Percentiles rank a stretch among this genome's conserved stretches.
These are phyloP conservation scores for Colletotrichum sp. DNA, from an alignment of 2,329 filamentous ascomycete genomes.

Conservation along the genomic window DNA sequence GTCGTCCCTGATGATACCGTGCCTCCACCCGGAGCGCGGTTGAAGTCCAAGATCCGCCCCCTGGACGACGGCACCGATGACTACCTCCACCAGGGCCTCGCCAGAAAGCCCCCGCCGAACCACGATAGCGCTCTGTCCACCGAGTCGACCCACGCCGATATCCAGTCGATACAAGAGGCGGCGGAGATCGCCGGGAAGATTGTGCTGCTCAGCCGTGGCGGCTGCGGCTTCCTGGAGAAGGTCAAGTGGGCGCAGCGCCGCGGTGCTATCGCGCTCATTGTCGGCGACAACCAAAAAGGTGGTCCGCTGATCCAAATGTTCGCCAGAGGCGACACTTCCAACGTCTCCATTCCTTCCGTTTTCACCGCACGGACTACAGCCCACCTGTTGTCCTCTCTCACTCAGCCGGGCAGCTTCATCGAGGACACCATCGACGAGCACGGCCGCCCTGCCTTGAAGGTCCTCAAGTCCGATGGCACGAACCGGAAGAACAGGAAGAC, in stretches of 20 bases:
- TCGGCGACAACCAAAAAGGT: conserved; percentile 90
- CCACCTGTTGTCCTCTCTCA: conserved; percentile 86
- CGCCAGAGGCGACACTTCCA: conserved; percentile 93
- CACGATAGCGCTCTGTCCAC: conserved; percentile 38
- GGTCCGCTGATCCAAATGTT: conserved; percentile 97
- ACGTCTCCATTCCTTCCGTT: conserved; percentile 90
- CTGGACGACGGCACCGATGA: conserved; percentile 79
- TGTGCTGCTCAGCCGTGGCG: conserved; percentile 87
- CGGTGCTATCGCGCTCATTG: conserved; percentile 87
- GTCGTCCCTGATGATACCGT: conserved; percentile 32
- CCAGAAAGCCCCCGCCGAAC: conserved; percentile 33
- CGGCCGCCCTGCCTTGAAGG: conserved; percentile 59
- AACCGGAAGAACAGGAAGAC: conserved; percentile 38
- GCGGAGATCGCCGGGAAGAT: conserved; percentile 95
- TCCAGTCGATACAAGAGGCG: conserved; percentile 77
- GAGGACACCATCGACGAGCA: conserved; percentile 66
- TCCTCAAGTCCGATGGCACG: conserved; percentile 52
- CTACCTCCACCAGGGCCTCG: conserved; percentile 68
- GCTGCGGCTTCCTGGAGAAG: conserved; percentile 96
- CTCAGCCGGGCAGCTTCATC: conserved; percentile 72
- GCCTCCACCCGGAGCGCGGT: conserved; percentile 24
- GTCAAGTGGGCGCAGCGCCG: conserved; percentile 95
- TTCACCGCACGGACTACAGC: conserved; percentile 97
- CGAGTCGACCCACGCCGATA: conserved; percentile 75
- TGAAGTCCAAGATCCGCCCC: conserved; percentile 29